Evolutionary conservation across 2,329 filamentous ascomycete genomes (phyloP), one percentile per base, ranked within the genome.

Genomic region (Paracoccidioides lutzii): DNA sequence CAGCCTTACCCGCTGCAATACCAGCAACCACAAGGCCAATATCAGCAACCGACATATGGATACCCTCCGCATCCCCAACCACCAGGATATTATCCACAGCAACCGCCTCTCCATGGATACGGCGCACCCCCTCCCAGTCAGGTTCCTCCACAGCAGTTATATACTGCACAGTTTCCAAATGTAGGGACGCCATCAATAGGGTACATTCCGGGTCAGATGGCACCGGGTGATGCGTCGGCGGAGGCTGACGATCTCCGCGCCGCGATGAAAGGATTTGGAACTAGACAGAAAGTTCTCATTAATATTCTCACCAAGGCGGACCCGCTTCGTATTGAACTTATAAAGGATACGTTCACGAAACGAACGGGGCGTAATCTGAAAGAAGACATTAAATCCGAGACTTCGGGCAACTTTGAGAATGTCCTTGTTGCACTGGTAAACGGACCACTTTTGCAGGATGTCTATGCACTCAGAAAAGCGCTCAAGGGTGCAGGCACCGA

Each of bases 251-350:
- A 76, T 5, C 74, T 91, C 30, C 81, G 87, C 49, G 78, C 78
- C 61, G 87, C 89, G 5, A 93, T 94, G 87, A 93, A 93, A 69
- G 88, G 87, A 0, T 85, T 91, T 57, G 88, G 88, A 32, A 93
- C 88, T 0, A 81, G 94, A 63, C 87, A 94, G 69, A 84, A 81
- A 65, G 70, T 78, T 0, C 49, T 95, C 28, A 89, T 91, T 59
- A 73, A 75, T 4, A 73, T 82, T 2, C 73, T 95, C 22, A 73
- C 83, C 2, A 79, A 77, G 63, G 83, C 88, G 61, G 86, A 90
- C 59, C 84, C 88, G 0, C 73, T 88, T 2, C 85, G 90, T 66
- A 78, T 90, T 57, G 78, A 82, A 48, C 73, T 79, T 5, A 75
- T 90, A 56, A 80, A 81, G 48, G 66, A 76, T 8, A 76, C 83